Conservation (phyloP, 768 basidiomycete genomes). For the Astraeus odoratus region DNA sequence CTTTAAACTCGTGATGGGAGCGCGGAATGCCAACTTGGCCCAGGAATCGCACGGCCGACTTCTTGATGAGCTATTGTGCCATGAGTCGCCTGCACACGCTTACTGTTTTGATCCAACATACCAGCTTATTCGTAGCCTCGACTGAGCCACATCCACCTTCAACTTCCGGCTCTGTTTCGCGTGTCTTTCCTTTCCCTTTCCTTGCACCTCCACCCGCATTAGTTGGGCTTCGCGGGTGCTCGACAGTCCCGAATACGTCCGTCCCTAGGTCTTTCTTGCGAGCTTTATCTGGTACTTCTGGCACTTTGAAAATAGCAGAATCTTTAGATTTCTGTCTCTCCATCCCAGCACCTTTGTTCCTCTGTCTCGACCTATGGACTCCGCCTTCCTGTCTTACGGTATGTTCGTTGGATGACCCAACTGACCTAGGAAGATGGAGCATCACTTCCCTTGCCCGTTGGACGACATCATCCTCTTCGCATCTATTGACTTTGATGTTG, state of each 20-base stretch:
- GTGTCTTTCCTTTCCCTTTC: conserved; percentile 34
- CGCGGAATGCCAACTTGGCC: conserved; percentile 27
- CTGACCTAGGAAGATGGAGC: conserved; percentile 29
- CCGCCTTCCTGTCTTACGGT: conserved; percentile 5
- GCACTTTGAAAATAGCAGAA: conserved; percentile 39
- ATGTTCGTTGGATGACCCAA: conserved; percentile 6
- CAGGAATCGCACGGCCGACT: conserved; percentile 28
- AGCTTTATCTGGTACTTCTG: conserved; percentile 33
- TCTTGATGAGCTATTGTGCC: conserved; percentile 34
- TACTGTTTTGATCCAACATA: conserved; percentile 31
- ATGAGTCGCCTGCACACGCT: background rate
- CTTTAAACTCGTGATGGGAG: conserved; percentile 34
- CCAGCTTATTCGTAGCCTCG: conserved; percentile 59
- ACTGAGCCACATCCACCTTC: conserved; percentile 23
- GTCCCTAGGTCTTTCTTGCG: conserved; percentile 16
- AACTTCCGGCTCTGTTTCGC: conserved; percentile 21
- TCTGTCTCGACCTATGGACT: background rate
- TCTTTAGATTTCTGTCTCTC: conserved; percentile 6
- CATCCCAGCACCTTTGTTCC: conserved; percentile 7
- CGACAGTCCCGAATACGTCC: conserved; percentile 25
- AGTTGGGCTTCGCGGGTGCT: conserved; percentile 6
- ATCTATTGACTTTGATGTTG: conserved; percentile 13
- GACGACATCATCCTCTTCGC: conserved; percentile 26
- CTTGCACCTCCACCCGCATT: conserved; percentile 14
- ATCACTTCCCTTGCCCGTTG: conserved; percentile 32